A percentile compares a stretch with the other conserved stretches of the same genome.
Conservation (phyloP, 163 green algal species). For the Volvox carteri region DNA sequence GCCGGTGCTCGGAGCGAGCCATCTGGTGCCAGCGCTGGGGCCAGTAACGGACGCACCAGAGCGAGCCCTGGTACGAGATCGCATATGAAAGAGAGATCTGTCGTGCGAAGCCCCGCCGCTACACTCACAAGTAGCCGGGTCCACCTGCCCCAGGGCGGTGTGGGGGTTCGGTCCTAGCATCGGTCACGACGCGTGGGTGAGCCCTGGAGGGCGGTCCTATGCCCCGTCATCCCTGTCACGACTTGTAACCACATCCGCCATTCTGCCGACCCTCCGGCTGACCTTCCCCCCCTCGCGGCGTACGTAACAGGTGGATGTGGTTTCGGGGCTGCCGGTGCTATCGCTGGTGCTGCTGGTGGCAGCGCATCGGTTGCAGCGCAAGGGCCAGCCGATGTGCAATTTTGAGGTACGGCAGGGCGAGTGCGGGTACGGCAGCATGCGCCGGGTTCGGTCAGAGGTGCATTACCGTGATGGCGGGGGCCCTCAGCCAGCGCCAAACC, state of each 20-base stretch:
- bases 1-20: not conserved
- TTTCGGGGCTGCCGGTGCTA: conserved; percentile 73
- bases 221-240: too few species aligned
- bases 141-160: too few species aligned
- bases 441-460: too few species aligned
- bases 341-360: conserved; percentile 86
- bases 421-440: too few species aligned
- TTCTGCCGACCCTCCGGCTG: not conserved
- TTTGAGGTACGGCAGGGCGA: conserved; percentile 83
- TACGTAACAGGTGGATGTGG: conserved; percentile 8
- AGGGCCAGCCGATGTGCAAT: conserved; percentile 72
- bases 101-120: too few species aligned
- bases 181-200: too few species aligned
- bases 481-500: too few species aligned
- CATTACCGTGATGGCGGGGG: too few species aligned
- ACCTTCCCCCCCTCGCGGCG: not conserved
- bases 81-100: not conserved
- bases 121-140: too few species aligned
- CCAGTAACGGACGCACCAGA: not conserved
- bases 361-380: conserved; percentile 70
- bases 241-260: too few species aligned
- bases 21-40: conserved; percentile 42
- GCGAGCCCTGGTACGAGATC: not conserved
- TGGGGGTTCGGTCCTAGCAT: too few species aligned
- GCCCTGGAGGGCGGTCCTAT: too few species aligned